phyloP scores from a whole-genome alignment of 2,329 filamentous ascomycete genomes.

The Cercospora zeae-maydis region DNA sequence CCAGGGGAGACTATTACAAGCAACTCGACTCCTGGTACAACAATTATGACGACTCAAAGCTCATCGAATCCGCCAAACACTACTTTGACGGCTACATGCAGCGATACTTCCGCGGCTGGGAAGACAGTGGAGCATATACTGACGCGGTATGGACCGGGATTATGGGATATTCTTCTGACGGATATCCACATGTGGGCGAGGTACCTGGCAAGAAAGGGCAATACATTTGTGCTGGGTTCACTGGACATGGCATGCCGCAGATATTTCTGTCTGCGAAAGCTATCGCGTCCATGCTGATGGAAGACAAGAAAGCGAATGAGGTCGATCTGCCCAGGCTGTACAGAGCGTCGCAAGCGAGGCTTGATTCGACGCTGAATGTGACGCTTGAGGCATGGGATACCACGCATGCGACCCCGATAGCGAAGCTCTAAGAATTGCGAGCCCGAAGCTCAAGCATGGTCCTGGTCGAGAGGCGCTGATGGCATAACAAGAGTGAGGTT shows the following conservation, averaged over 20 bases:
- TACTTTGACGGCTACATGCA: slow-evolving; percentile 53
- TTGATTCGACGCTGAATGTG: slow-evolving; percentile 19
- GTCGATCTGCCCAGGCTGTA: slow-evolving; percentile 24
- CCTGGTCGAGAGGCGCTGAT: not conserved
- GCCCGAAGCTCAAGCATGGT: slow-evolving; percentile 28
- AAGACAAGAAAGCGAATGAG: slow-evolving; percentile 11
- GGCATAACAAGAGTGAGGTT: too few species aligned
- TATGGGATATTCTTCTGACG: slow-evolving; percentile 29
- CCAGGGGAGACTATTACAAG: slow-evolving; percentile 24
- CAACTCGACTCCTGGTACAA: slow-evolving; percentile 44
- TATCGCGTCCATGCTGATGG: slow-evolving; percentile 20
- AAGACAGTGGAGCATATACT: slow-evolving; percentile 33
- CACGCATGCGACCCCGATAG: slow-evolving; percentile 6
- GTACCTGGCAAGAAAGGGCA: slow-evolving; percentile 23
- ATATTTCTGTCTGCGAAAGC: slow-evolving; percentile 26
- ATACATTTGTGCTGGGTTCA: slow-evolving; percentile 28
- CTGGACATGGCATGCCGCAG: slow-evolving; percentile 27
- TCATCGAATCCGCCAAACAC: slow-evolving; percentile 43
- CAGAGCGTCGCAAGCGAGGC: slow-evolving; percentile 14
- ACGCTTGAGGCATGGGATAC: slow-evolving; percentile 19
- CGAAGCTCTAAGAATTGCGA: slow-evolving; percentile 28
- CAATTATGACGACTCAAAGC: slow-evolving; percentile 45
- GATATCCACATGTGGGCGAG: slow-evolving; percentile 25
- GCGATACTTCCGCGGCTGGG: slow-evolving; percentile 49
- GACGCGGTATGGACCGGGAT: slow-evolving; percentile 47